Conservation (phyloP, 176 grass and related monocot species). For the Themeda triandra region DNA sequence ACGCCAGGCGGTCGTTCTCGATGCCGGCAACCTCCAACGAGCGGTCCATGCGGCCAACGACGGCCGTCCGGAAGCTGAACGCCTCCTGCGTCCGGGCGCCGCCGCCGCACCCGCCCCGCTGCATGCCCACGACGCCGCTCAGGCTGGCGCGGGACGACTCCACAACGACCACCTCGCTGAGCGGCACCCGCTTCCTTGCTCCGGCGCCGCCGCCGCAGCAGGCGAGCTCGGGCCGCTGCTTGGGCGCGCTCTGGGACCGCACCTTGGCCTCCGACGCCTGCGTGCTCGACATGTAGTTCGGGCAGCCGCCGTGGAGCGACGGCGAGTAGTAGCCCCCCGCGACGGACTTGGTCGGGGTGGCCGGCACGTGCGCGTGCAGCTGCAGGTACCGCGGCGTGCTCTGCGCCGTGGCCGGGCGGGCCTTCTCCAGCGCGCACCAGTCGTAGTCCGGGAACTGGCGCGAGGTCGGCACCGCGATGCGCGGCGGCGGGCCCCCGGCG, state of each 20-base stretch:
- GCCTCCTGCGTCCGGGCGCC: constrained; percentile 44
- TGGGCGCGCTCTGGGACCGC: constrained; percentile 91
- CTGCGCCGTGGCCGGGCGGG: constrained; percentile 78
- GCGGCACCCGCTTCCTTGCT: constrained; percentile 64
- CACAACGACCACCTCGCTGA: constrained; percentile 71
- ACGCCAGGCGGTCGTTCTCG: constrained; percentile 51
- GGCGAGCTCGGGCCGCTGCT: constrained; percentile 58
- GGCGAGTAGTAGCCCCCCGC: constrained; percentile 19
- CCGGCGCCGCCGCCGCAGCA: background rate
- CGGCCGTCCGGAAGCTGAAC: constrained; percentile 78
- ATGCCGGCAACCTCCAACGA: constrained; percentile 18
- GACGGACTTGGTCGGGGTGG: constrained; percentile 72
- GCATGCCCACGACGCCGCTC: constrained; percentile 62
- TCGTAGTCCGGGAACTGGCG: constrained; percentile 58
- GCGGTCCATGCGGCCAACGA: constrained; percentile 70
- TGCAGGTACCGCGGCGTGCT: constrained; percentile 77
- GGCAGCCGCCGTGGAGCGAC: constrained; percentile 34
- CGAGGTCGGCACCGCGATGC: constrained; percentile 49
- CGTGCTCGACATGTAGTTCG: constrained; percentile 88
- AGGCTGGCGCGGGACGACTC: constrained; percentile 72
- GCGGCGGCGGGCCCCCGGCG: constrained; percentile 7
- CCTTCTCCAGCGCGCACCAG: constrained; percentile 58
- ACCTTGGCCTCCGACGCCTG: constrained; percentile 92
- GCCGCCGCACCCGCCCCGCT: constrained; percentile 62
- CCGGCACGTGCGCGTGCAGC: constrained; percentile 24